Evolutionary conservation across 2,329 filamentous ascomycete species (phyloP), one percentile per base, ranked within the genome.

Genomic region (Aspergillus glaucus): DNA sequence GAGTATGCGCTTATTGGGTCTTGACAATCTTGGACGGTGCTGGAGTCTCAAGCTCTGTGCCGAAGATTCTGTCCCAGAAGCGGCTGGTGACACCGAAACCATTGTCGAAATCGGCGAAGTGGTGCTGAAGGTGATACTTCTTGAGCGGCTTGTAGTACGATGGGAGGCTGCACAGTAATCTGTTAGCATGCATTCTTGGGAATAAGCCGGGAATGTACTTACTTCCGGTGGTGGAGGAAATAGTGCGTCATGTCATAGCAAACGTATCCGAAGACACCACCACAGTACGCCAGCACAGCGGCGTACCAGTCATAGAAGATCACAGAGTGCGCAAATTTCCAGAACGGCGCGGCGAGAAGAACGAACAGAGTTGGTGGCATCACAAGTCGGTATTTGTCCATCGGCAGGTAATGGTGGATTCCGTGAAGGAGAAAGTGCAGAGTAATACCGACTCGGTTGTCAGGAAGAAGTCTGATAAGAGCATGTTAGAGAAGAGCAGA

Each of bases 161-260:
- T 14, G 93, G 93, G 2, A 98, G 82, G 61, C 80, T 83, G 50
- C 1, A 45, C 28, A 32, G 10, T 17, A 17, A 15, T 28, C 14
- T n/a, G 44, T 60, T 50, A 59, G 54, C 39, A 39, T 19, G 17
- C 2, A 22, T 21, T 21, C 17, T 12, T 47, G 6, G 21, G 21
- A 17, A 15, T 22, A 43, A 50, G 15, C 4, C 8, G 37, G 22
- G 14, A n/a, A 22, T 48, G 36, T 36, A 77, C 79, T 68, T 67
- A 84, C 79, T 89, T 94, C 73, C 87, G 82, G 75, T 98, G 93
- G 70, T 98, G 93, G 36, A 98, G 80, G 79, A 98, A 98, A 78
- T 97, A 98, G 70, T 98, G 93, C 1, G 93, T 98, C 75, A 96
- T 64, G 68, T 98, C 93, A 74, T 98, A 98, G 77, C 87, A 90